Base-by-base conservation (phyloP, 176 grass and related monocot genomes). In the Oryza brachyantha region DNA sequence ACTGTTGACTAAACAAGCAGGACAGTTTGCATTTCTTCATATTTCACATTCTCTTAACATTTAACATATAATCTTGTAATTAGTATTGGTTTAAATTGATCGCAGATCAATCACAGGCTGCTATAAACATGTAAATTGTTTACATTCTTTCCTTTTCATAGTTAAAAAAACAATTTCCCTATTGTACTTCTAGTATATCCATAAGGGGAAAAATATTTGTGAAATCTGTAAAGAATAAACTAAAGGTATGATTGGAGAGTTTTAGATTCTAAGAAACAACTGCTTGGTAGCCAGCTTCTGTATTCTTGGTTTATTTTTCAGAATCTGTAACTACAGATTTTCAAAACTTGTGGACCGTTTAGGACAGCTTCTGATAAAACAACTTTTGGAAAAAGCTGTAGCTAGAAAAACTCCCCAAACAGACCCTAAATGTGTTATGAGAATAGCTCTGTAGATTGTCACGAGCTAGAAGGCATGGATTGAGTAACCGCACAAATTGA, bases 361-460 rank as follows among this genome's bases (percentile, higher is more conserved):
- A n/a, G n/a, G n/a, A n/a, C n/a, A n/a, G n/a, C n/a, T n/a, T n/a
- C n/a, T n/a, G n/a, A n/a, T n/a, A n/a, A n/a, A n/a, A n/a, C n/a
- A n/a, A n/a, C n/a, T n/a, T n/a, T n/a, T n/a, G n/a, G n/a, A n/a
- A n/a, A n/a, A n/a, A n/a, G n/a, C n/a, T n/a, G n/a, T n/a, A n/a
- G n/a, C n/a, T n/a, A n/a, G n/a, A n/a, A n/a, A n/a, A n/a, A n/a
- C n/a, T n/a, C n/a, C n/a, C n/a, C n/a, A n/a, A n/a, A n/a, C n/a
- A n/a, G n/a, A n/a, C n/a, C n/a, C n/a, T n/a, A n/a, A n/a, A n/a
- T n/a, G n/a, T n/a, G n/a, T n/a, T n/a, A n/a, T n/a, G n/a, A n/a
- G n/a, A n/a, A n/a, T n/a, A n/a, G 91, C 74, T 93, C 79, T 93
- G 64, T 90, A 93, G 78, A 85, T 61, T 82, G 71, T 31, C 54